Evolutionary conservation across 2,329 filamentous ascomycete species (phyloP), one percentile per base, ranked within the genome.

Genomic region (Neodidymelliopsis sp.): DNA sequence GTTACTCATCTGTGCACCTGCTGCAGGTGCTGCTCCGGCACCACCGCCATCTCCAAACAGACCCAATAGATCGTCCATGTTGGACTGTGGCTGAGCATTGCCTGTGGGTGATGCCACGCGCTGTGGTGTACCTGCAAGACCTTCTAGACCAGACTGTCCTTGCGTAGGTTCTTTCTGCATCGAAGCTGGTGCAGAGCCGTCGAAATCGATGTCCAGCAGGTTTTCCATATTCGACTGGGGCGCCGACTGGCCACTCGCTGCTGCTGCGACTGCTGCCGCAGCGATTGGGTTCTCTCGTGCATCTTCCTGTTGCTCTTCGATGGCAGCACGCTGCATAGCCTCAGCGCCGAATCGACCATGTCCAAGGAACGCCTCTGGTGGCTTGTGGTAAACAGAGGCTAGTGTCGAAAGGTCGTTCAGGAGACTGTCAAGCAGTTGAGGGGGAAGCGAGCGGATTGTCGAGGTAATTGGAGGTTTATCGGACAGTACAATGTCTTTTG

Each of bases 331-430:
- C 75, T 97, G 94, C 67, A 99, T 91, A 53, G 90, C 91, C 73
- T 96, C 92, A 37, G 94, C 92, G 27, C 93, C 94, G 62, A 90
- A 97, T 33, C 93, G 87, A 30, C 94, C 94, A 75, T 96, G 91
- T 61, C 94, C 94, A 49, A 99, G 88, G 74, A 99, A 99, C n/a
- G 93, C 91, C 81, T 96, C 91, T 33, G 94, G 92, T 7, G 92
- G 92, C 77, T 96, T 97, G 83, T 99, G 94, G 76, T 99, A 99
- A 16, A 99, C 94, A 1, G 93, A 97, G 6, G 94, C 91, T 22
- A 99, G 83, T 8, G 94, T 97, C 10, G 93, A 97, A 23, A 99
- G 84, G 73, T 99, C 93, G 8, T 83, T 81, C 7, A 99, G 84
- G n/a, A 99, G 85, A 72, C 91, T 87, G 54, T 99, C 93, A 31